These are phyloP conservation scores for Nemania abortiva DNA, from an alignment of 2,329 filamentous ascomycete species.

Conservation along the genomic window DNA sequence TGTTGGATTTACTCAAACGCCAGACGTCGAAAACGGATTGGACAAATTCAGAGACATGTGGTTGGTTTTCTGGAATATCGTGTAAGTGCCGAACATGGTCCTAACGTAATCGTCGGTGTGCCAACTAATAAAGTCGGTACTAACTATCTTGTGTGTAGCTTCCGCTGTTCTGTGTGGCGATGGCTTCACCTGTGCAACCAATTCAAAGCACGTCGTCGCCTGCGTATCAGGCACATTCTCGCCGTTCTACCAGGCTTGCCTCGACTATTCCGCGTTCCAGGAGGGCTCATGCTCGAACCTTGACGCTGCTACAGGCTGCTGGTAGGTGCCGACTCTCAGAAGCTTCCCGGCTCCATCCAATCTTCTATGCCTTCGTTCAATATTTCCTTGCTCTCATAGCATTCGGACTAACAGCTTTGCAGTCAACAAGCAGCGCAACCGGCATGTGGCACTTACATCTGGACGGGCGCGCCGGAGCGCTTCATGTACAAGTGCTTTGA, in stretches of 20 bases:
- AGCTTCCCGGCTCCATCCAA: not conserved
- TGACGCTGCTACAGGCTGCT: constrained; percentile 53
- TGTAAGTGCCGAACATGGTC: constrained; percentile 42
- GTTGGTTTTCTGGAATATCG: constrained; percentile 46
- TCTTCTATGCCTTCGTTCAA: not conserved
- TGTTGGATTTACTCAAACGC: constrained; percentile 40
- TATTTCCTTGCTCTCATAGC: not conserved
- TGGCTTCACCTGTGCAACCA: constrained; percentile 49
- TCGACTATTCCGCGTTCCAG: constrained; percentile 52
- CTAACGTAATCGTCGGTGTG: not conserved
- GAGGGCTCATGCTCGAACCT: constrained; percentile 48
- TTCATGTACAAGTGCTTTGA: constrained; percentile 55
- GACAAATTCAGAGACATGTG: constrained; percentile 49
- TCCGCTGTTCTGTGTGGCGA: constrained; percentile 43
- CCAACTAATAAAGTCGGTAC: not conserved
- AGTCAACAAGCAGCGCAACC: constrained; percentile 39
- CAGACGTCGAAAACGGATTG: constrained; percentile 39
- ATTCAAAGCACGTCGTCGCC: constrained; percentile 52
- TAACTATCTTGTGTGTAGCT: constrained; percentile 42
- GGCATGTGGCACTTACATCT: constrained; percentile 55
- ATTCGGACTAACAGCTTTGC: constrained; percentile 18
- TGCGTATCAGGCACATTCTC: constrained; percentile 50
- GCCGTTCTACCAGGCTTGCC: constrained; percentile 53
- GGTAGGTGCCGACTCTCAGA: constrained; percentile 46
- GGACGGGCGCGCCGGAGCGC: constrained; percentile 51